Percentiles rank a stretch among this genome's conserved stretches.
Evolutionary conservation across 164 flowering plant genomes (phyloP).

Genomic region (Malania oleifera): DNA sequence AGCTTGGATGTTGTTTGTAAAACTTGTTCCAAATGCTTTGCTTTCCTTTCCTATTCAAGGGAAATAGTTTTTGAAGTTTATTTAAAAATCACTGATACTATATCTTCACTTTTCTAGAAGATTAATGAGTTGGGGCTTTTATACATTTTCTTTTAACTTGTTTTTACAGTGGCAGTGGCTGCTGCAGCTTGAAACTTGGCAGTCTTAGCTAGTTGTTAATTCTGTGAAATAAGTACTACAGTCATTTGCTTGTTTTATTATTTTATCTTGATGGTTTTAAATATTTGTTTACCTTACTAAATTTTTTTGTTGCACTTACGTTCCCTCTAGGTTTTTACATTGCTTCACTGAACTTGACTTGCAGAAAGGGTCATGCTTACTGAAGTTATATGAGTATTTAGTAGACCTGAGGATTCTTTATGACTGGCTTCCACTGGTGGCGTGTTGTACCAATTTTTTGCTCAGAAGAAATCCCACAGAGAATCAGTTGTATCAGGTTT

Average conservation of each 20-base stretch:
- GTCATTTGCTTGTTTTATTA: not conserved
- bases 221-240: not conserved
- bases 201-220: not conserved
- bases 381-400: constrained; percentile 1
- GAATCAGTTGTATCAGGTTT: constrained; percentile 8
- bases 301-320: not conserved
- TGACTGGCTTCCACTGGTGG: constrained; percentile 17
- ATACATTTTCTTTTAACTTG: too few relatives aligned
- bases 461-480: constrained; percentile 18
- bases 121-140: too few relatives aligned
- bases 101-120: too few relatives aligned
- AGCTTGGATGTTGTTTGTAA: too few relatives aligned
- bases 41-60: too few relatives aligned
- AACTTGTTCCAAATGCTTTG: too few relatives aligned
- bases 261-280: not conserved
- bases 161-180: too few relatives aligned
- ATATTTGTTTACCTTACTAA: too few relatives aligned
- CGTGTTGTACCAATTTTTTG: constrained; percentile 26
- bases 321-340: not conserved
- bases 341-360: constrained; percentile 5
- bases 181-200: too few relatives aligned
- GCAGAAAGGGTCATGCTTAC: constrained; percentile 11
- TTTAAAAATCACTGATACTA: too few relatives aligned
- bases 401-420: not conserved
- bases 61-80: too few relatives aligned